Evolutionary conservation across 2,329 filamentous ascomycete species (phyloP), one percentile per base, ranked within the genome.

Genomic region (Ustilaginoidea virens): DNA sequence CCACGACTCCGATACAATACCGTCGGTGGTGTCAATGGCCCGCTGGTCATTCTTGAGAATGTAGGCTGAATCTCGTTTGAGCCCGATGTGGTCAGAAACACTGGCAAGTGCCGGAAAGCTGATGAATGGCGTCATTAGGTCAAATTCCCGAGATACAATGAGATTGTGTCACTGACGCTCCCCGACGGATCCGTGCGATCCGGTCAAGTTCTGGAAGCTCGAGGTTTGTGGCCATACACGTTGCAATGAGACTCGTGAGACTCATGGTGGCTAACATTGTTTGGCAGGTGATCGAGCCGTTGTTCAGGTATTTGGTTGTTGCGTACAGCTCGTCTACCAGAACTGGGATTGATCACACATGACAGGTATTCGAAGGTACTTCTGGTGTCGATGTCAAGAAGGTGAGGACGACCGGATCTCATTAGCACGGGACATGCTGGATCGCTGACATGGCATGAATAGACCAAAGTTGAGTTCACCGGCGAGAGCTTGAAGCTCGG

Each of bases 331-430:
- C 14, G 2, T 17, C 23, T 5, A 27, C 29, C 15, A n/a, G 14
- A 25, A 32, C 31, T 26, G 27, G 31, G 30, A 36, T 39, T 53
- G 38, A 50, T 40, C 35, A 27, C 24, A 23, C 20, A 31, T 30
- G 38, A 7, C 60, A 92, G 80, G 86, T 96, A 44, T 98, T 98
- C 54, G 90, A 98, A 61, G 90, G 90, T 45, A 98, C 90, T 39
- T 63, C 86, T 26, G 90, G 90, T 52, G 90, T 98, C 54, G 90
- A 98, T 70, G 90, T 98, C 41, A 94, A 96, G 71, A 98, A 96
- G 80, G 85, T 82, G 62, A 38, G 56, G 31, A 4, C 25, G 16
- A 18, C 8, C 9, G 7, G 7, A 13, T 17, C 4, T 2, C 14
- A n/a, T 14, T 7, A n/a, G 15, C 17, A 8, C 4, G 7, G 6